Base-by-base conservation (phyloP, 352 stramenopile species). In the Phytophthora capsici region DNA sequence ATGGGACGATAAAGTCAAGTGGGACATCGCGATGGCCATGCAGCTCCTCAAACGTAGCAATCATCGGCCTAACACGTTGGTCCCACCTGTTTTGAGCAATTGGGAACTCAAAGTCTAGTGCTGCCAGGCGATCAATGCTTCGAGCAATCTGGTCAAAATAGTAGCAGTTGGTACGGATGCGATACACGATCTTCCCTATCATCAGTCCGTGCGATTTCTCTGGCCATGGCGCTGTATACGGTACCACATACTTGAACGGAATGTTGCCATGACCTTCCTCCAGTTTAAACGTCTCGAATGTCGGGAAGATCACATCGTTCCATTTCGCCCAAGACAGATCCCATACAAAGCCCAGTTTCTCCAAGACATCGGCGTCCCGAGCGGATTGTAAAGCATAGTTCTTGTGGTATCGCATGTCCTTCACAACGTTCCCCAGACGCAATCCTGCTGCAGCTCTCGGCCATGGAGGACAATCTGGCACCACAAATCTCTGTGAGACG, bases 401-500 rank as follows among this genome's bases (percentile, higher is more conserved):
- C 20, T 12, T 13, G 1, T 6, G 16, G 4, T 2, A 2, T 17
- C 38, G 38, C 10, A 45, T 45, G 12, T 22, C 16, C 17, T 3
- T 14, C 2, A 45, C 38, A 16, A 45, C 38, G 2, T 22, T 20
- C 12, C 37, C 37, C 17, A 85, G 53, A 1, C 54, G 40, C 40
- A 70, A 36, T 19, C 76, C 76, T 59, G 63, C 77, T 34, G 78
- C 63, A 3, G 44, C 53, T 16, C 46, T 14, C 0, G 75, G 73
- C 78, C 75, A 87, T 4, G 63, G 75, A 17, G 16, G 6, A 0
- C 34, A 32, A 16, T 62, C 19, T 1, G 73, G 70, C 4, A 85
- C 70, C 1, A 60, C 38, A 36, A 87, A 84, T 4, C 43, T 47
- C 41, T 22, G 20, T 13, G 13, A 32, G 2, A 84, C 52, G 16